phyloP scores from a whole-genome alignment of 2,329 filamentous ascomycete species.

The Lasiodiplodia gonubiensis region DNA sequence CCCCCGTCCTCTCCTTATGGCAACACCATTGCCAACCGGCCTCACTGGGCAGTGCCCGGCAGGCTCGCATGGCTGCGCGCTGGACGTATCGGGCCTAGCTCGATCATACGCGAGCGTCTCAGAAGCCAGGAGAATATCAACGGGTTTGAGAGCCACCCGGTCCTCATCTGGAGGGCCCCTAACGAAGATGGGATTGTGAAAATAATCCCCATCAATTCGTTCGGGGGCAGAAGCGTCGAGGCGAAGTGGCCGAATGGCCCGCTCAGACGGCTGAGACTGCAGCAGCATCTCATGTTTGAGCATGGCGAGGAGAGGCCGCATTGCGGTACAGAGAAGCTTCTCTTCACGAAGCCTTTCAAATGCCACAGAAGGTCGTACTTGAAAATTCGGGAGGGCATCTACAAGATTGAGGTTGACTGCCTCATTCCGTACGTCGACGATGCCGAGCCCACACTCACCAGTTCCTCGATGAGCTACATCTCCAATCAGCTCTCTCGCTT shows the following conservation, averaged over 20 bases:
- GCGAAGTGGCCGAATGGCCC: background rate
- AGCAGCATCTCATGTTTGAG: constrained; percentile 1
- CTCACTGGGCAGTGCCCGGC: background rate
- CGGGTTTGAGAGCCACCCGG: constrained; percentile 16
- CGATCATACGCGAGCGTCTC: constrained; percentile 7
- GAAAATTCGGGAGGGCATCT: background rate
- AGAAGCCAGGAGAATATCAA: background rate
- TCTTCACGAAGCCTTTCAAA: background rate
- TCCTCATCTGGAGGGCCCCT: constrained; percentile 3
- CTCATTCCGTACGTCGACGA: background rate
- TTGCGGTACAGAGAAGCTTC: background rate
- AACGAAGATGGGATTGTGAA: background rate
- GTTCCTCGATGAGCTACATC: background rate
- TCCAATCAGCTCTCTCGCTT: background rate
- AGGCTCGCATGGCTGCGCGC: constrained; percentile 1
- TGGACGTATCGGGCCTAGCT: background rate
- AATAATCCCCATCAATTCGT: constrained; percentile 17
- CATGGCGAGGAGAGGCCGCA: background rate
- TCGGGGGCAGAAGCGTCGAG: background rate
- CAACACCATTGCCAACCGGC: background rate
- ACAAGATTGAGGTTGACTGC: constrained; percentile 3
- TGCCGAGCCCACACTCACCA: background rate
- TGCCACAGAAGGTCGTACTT: constrained; percentile 19
- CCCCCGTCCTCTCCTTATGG: background rate
- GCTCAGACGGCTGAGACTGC: background rate